Evolutionary conservation across 345 rosid genomes (phyloP), one percentile per base, ranked within the genome.

Genomic region (Camelina hispida): DNA sequence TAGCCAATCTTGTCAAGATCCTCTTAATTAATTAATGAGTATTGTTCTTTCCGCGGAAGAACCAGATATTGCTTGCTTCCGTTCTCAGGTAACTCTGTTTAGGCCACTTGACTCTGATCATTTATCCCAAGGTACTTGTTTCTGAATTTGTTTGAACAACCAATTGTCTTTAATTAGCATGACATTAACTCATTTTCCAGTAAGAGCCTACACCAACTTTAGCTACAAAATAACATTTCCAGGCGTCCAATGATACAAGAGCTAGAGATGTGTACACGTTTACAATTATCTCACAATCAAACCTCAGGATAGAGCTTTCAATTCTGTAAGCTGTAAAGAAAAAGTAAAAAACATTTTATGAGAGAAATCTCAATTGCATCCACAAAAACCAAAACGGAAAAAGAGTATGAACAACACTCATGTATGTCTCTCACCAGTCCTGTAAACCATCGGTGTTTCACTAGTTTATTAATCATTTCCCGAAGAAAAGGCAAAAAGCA

Each of bases 241-340:
- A 72, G 11, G 38, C 15, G 20, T 14, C 58, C 9, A 55, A 10
- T 48, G 16, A 51, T 23, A 50, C 61, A 58, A 22, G 60, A 55
- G 17, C 20, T 14, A 44, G 66, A 66, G 64, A 18, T 5, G 23
- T 40, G 59, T 55, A 64, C 7, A 58, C 38, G 77, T 73, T 68
- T 30, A 95, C 98, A 96, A 28, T 95, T 87, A 80, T 87, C 81
- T 76, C 78, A 76, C 90, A 92, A 25, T 88, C 85, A 43, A 3
- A 47, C 84, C 83, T 88, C 98, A 6, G 94, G 85, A 80, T 87
- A 88, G 82, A 92, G 91, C 74, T 75, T 76, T 97, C 99, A 95
- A 43, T 83, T 85, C 78, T 85, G 92, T 78, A 95, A 84, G 78
- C 98, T 95, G 88, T 74, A 76, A 30, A 67, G 1, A 74, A 69